Percentiles rank a stretch among this genome's conserved stretches.
phyloP scores from a whole-genome alignment of 768 basidiomycete genomes.

The Daedalea quercina region DNA sequence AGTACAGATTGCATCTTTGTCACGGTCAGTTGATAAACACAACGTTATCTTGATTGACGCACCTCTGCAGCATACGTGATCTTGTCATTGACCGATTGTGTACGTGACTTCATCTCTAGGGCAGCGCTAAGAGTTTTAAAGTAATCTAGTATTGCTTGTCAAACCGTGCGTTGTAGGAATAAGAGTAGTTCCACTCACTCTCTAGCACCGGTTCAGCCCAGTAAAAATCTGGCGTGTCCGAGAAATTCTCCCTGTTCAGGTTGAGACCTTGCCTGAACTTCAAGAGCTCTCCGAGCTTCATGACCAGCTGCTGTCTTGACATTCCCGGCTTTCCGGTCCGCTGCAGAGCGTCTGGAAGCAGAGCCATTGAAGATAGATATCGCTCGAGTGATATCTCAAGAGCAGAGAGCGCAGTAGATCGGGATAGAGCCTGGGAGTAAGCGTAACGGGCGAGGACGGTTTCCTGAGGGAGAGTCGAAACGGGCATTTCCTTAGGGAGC shows the following conservation, averaged over 20 bases:
- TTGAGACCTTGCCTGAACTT: slow-evolving; percentile 90
- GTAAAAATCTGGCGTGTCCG: slow-evolving; percentile 87
- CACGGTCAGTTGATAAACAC: neutral
- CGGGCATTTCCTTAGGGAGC: slow-evolving; percentile 36
- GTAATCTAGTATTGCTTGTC: slow-evolving; percentile 39
- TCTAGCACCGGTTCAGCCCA: slow-evolving; percentile 93
- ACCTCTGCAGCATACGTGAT: slow-evolving; percentile 86
- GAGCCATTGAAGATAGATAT: slow-evolving; percentile 78
- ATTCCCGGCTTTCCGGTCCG: slow-evolving; percentile 82
- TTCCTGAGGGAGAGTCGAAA: slow-evolving; percentile 52
- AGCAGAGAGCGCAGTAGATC: slow-evolving; percentile 81
- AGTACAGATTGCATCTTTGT: slow-evolving; percentile 77
- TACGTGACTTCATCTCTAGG: slow-evolving; percentile 79
- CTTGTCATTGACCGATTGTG: slow-evolving; percentile 82
- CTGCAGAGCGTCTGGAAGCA: slow-evolving; percentile 68
- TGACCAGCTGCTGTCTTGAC: slow-evolving; percentile 75
- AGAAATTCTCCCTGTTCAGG: slow-evolving; percentile 82
- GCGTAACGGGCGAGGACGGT: slow-evolving; percentile 85
- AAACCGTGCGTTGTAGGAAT: neutral
- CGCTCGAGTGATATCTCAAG: slow-evolving; percentile 81
- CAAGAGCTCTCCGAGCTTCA: slow-evolving; percentile 88
- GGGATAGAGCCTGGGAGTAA: slow-evolving; percentile 85
- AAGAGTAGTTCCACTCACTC: slow-evolving; percentile 34
- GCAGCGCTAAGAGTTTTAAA: slow-evolving; percentile 84
- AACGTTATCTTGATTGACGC: slow-evolving; percentile 3